Base-by-base conservation (phyloP, 495 filamentous ascomycete genomes). In the Podospora appendiculata region DNA sequence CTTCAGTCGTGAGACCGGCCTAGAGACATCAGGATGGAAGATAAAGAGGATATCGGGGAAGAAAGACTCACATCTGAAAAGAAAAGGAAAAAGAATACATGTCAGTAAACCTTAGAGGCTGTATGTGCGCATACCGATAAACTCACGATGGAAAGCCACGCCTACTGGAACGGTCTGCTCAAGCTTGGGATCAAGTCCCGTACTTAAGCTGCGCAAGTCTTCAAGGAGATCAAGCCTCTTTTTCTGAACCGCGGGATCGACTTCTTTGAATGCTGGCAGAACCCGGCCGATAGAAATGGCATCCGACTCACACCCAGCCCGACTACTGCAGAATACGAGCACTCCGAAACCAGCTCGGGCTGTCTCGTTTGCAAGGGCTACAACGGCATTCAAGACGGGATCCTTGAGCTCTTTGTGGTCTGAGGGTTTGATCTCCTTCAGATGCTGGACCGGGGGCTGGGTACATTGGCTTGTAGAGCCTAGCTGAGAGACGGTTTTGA, bases 1-100 rank as follows among this genome's bases (percentile, higher is more conserved):
- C 88, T 68, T 93, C 88, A 0, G 76, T 83, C 4, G 88, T 90
- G 64, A 93, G 73, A 8, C 88, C 88, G 34, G 86, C 85, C 25
- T 25, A 25, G 5, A 25, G 25, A 25, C 5, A 25, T 25, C 25
- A 25, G 25, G 2, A 5, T 25, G 2, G 25, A 25, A 25, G 2
- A 25, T 25, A 5, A 25, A 5, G 25, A 25, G 25, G 5, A 25
- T 25, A 25, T 25, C 25, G 5, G 5, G 5, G 25, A 25, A 25
- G 25, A 25, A 25, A 25, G 5, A 5, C 25, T 25, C 5, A 25
- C 25, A 5, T 25, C 25, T 25, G 25, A 5, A 25, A 5, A 5
- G 25, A 5, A 5, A 5, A 25, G 25, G 5, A 25, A 25, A 25
- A 25, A 25, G 25, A 25, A 25, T 25, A 25, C 25, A 25, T 25